Evolutionary conservation across 768 basidiomycete species (phyloP), one percentile per base, ranked within the genome.

Genomic region (Podaxis pistillaris): DNA sequence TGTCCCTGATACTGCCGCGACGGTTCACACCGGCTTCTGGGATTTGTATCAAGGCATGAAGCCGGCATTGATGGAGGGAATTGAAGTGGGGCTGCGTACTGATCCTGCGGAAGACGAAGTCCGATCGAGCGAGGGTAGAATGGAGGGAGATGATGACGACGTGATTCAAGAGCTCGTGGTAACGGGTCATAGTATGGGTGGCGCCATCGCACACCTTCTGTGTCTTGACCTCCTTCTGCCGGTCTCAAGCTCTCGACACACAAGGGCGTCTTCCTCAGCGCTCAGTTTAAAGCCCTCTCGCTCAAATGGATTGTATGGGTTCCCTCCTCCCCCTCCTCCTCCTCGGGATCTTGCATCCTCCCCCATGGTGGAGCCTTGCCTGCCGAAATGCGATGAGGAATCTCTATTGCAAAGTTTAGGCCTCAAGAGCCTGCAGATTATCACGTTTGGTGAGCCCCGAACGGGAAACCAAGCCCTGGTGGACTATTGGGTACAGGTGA

Each of bases 151-250:
- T 9, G 55, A 54, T 40, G 52, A 33, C 8, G 9, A 52, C 8
- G 73, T 70, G 5, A 68, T 74, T 30, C 64, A 62, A 19, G 82
- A 84, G 65, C 58, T 86, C 17, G 77, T 84, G 13, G 64, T 86
- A 33, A 83, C 82, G 0, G 86, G 84, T 1, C 85, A 87, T 67
- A 85, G 83, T 59, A 80, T 86, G 80, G 84, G 86, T 46, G 83
- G 76, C 22, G 78, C 79, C 22, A 68, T 87, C n/a, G 74, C 77
- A 15, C 83, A 83, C 69, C 72, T 87, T 24, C 73, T 85, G 47
- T 75, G 77, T 47, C 67, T 85, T 19, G 83, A 85, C 59, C 65
- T 85, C 19, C 71, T 87, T 40, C 60, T 73, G 5, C 46, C 54
- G 17, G 28, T 26, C 17, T 38, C 46, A 24, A 50, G 49, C 11